Evolutionary conservation across 176 grass and related monocot species (phyloP), one percentile per base, ranked within the genome.

Genomic region (Alopecurus myosuroides): DNA sequence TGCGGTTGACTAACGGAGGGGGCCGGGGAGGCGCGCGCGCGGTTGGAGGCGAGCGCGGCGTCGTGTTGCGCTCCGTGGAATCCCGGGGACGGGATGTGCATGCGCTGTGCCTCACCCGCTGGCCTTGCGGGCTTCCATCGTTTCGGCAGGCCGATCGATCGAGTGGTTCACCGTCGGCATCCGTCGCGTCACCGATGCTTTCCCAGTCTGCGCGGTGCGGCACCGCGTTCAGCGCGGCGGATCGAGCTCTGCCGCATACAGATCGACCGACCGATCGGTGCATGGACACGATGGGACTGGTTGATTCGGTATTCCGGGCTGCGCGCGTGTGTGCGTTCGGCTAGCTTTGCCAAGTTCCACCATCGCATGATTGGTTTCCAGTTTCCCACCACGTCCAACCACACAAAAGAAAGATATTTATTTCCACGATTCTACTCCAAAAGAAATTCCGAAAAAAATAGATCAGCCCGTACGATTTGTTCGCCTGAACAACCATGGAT

Each of bases 61-160:
- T 86, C 88, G 88, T 7, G 8, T 89, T 89, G 88, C 62, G 62
- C 71, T 40, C 31, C 50, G 83, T 45, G 51, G 78, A 89, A 82
- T 85, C 87, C 81, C 56, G 76, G 81, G 55, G 51, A 60, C 34
- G n/a, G 53, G 57, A 69, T 12, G 65, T 3, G 35, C 52, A 13
- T 23, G 58, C 25, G 72, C 53, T 56, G 45, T 82, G 79, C 63
- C 37, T 50, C 40, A 36, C 86, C 73, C 80, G 28, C 51, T 30
- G 82, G 48, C 48, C 70, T 81, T 39, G 48, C 25, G 18, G 41
- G 86, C 55, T 46, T 41, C 51, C 4, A 33, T 76, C 35, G 82
- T 71, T 81, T 49, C 50, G 78, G 78, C 41, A 89, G 82, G 62
- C 31, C 77, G 67, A 31, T 51, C 70, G 77, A n/a, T 61, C 77